phyloP scores from a whole-genome alignment of 2,329 filamentous ascomycete species.

The Ploettnerulaceae sp. region DNA sequence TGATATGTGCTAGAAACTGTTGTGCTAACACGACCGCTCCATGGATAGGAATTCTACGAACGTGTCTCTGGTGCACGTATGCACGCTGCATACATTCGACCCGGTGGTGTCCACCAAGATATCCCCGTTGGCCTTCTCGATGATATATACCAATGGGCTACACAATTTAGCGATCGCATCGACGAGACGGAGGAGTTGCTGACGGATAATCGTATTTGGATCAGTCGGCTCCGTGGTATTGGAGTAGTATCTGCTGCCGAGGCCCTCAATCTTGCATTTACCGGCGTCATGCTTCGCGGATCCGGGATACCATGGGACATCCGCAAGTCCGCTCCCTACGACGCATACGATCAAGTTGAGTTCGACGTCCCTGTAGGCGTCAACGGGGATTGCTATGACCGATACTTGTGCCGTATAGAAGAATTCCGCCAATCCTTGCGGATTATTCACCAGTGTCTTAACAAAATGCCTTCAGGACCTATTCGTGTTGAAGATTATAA shows the following conservation, averaged over 20 bases:
- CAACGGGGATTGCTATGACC: slow-evolving; percentile 98
- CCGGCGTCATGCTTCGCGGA: slow-evolving; percentile 95
- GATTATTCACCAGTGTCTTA: slow-evolving; percentile 97
- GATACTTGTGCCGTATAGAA: slow-evolving; percentile 98
- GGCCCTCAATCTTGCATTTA: slow-evolving; percentile 92
- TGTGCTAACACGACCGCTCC: slow-evolving; percentile 10
- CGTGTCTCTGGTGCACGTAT: slow-evolving; percentile 97
- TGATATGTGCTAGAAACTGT: too few relatives aligned
- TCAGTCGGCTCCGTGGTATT: slow-evolving; percentile 82
- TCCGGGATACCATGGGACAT: slow-evolving; percentile 96
- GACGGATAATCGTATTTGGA: slow-evolving; percentile 99
- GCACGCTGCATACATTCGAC: slow-evolving; percentile 93
- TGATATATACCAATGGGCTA: slow-evolving; percentile 99
- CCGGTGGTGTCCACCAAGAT: slow-evolving; percentile 94
- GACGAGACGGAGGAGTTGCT: slow-evolving; percentile 98
- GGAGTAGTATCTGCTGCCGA: slow-evolving; percentile 89
- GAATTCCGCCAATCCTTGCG: slow-evolving; percentile 97
- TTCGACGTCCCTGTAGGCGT: slow-evolving; percentile 96
- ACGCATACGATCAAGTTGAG: slow-evolving; percentile 95
- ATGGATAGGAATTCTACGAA: slow-evolving; percentile 90
- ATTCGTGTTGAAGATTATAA: slow-evolving; percentile 98
- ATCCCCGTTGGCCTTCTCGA: slow-evolving; percentile 89
- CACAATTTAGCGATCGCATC: slow-evolving; percentile 96
- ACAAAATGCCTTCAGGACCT: slow-evolving; percentile 96
- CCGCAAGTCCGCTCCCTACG: slow-evolving; percentile 94